These are phyloP conservation scores for Ambrosia hybrid DNA, from an alignment of 140 eudicot genomes.

Conservation along the genomic window DNA sequence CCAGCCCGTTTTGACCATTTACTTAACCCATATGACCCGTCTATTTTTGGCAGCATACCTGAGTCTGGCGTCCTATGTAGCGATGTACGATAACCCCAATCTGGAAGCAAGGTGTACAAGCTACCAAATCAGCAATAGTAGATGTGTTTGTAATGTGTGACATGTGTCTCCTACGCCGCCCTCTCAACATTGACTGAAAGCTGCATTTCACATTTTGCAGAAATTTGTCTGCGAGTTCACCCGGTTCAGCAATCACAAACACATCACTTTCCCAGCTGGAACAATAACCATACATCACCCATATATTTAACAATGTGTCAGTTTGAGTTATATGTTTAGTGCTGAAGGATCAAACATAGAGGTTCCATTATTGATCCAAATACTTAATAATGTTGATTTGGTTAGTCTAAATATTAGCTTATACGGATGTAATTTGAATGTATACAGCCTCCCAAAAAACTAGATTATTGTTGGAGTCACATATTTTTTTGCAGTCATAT, in stretches of 20 bases:
- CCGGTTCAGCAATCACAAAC: constrained; percentile 42
- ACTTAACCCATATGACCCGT: constrained; percentile 10
- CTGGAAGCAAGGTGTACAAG: constrained; percentile 79
- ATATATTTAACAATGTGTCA: too few species aligned
- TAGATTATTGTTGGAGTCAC: too few species aligned
- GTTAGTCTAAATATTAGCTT: too few species aligned
- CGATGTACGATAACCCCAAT: constrained; percentile 51
- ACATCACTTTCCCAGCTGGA: constrained; percentile 43
- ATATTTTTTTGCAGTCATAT: too few species aligned
- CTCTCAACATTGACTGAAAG: constrained; percentile 33
- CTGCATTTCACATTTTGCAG: constrained; percentile 35
- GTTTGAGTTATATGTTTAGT: too few species aligned
- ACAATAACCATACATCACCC: not conserved
- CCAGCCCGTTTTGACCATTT: not conserved
- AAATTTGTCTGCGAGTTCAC: constrained; percentile 44
- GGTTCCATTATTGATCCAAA: too few species aligned
- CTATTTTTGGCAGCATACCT: constrained; percentile 44
- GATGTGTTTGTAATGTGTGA: constrained; percentile 62
- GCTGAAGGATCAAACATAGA: too few species aligned
- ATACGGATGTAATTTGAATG: too few species aligned
- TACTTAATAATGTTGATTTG: too few species aligned
- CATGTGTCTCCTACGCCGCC: constrained; percentile 51
- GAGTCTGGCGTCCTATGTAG: constrained; percentile 50
- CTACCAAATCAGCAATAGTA: constrained; percentile 75
- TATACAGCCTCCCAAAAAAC: too few species aligned